Evolutionary conservation across 306 rosid genomes (phyloP).

Genomic region (Corylus americana): DNA sequence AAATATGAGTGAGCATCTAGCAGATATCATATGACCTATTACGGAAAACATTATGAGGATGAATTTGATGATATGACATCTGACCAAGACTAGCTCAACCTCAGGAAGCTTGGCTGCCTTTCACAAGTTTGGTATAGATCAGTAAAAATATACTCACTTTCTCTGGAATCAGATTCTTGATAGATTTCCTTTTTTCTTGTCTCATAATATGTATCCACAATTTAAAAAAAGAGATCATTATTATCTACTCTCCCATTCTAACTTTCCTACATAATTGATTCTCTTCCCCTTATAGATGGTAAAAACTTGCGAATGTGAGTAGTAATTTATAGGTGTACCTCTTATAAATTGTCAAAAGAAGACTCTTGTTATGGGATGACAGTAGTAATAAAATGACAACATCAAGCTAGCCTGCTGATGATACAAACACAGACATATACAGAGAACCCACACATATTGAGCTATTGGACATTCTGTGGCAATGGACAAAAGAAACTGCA

Average conservation of each 20-base stretch:
- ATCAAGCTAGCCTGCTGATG: not conserved
- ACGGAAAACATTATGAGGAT: not conserved
- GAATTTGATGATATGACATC: not conserved
- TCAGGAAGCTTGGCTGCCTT: not conserved
- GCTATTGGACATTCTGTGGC: not conserved
- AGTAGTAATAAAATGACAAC: not conserved
- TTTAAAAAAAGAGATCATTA: not conserved
- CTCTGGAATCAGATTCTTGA: not conserved
- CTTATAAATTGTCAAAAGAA: not conserved
- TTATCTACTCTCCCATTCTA: constrained; percentile 1
- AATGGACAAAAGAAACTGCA: not conserved
- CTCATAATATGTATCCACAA: not conserved
- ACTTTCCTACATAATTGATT: not conserved
- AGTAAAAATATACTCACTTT: not conserved
- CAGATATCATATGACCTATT: not conserved
- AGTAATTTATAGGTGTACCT: not conserved
- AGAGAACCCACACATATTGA: not conserved
- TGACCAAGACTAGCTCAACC: constrained; percentile 1
- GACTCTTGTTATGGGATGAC: not conserved
- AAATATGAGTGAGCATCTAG: not conserved
- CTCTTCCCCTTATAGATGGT: not conserved
- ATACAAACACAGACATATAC: not conserved
- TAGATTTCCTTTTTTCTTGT: not conserved
- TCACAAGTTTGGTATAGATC: not conserved
- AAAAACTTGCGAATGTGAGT: not conserved